Evolutionary conservation across 352 stramenopile species (phyloP).

Genomic region (Pythium vanterpoolii): DNA sequence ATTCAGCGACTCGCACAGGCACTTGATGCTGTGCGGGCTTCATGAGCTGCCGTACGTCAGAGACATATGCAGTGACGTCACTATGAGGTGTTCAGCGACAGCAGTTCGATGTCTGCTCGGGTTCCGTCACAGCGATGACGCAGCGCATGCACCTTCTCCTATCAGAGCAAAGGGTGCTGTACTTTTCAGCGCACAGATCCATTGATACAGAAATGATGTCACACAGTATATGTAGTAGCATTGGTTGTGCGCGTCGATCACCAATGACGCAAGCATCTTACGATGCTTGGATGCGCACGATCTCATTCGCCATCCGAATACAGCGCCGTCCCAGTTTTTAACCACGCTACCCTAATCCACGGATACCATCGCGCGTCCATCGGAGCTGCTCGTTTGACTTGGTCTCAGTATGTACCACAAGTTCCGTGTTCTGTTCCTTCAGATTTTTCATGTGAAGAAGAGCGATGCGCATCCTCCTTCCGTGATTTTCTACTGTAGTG

Average conservation of each 20-base stretch:
- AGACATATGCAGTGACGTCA: background rate
- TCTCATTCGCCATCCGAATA: conserved; percentile 1
- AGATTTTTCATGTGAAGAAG: conserved; percentile 13
- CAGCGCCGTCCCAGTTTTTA: conserved; percentile 8
- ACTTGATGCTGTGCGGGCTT: conserved; percentile 15
- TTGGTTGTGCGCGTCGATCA: too few species aligned
- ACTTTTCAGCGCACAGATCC: too few species aligned
- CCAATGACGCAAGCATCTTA: background rate
- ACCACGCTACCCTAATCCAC: conserved; percentile 7
- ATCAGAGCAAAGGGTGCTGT: too few species aligned
- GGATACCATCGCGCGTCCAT: conserved; percentile 2
- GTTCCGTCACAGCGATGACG: too few species aligned
- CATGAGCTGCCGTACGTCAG: background rate
- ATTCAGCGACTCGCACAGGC: conserved; percentile 45
- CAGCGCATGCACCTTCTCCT: too few species aligned
- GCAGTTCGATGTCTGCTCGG: too few species aligned
- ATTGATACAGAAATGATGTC: too few species aligned
- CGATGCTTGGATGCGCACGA: conserved; percentile 5
- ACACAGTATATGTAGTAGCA: too few species aligned
- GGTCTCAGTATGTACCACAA: conserved; percentile 5
- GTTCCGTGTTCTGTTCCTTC: background rate
- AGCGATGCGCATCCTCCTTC: conserved; percentile 1
- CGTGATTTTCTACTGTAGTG: background rate
- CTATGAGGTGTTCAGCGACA: background rate
- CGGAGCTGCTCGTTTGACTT: conserved; percentile 9